phyloP scores from a whole-genome alignment of 2,329 filamentous ascomycete genomes.

The Fusarium hainanense region DNA sequence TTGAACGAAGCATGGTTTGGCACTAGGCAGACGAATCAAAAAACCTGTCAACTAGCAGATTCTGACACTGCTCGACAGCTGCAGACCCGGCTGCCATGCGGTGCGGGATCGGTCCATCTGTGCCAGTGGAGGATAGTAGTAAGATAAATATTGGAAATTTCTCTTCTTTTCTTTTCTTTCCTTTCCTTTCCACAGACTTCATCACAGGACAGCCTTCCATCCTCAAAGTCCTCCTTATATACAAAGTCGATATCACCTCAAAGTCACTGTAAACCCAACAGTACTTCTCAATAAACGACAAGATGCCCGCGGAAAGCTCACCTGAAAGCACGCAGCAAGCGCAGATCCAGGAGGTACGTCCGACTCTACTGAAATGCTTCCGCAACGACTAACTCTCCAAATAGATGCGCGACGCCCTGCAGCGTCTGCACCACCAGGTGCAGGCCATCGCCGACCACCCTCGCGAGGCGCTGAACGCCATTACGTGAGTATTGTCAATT shows the following conservation, averaged over 20 bases:
- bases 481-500: not conserved
- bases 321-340: no score
- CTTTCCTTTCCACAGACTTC: not conserved
- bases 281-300: rapidly evolving
- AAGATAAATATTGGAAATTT: not conserved
- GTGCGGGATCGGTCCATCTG: not conserved
- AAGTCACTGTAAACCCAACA: rapidly evolving
- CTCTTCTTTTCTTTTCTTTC: no score
- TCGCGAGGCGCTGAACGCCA: not conserved
- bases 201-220: not conserved
- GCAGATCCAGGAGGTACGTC: not conserved
- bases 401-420: not conserved
- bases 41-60: not conserved
- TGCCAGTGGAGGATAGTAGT: not conserved
- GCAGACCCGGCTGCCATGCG: not conserved
- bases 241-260: not conserved
- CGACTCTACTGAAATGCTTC: rapidly evolving
- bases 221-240: no score
- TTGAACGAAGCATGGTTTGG: not conserved
- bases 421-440: not conserved
- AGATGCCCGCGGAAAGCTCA: not conserved
- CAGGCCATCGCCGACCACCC: not conserved
- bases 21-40: not conserved
- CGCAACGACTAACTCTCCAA: not conserved
- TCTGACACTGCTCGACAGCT: not conserved